Conservation (phyloP, 1,284 basidiomycete genomes). For the Apiotrichum porosum region DNA sequence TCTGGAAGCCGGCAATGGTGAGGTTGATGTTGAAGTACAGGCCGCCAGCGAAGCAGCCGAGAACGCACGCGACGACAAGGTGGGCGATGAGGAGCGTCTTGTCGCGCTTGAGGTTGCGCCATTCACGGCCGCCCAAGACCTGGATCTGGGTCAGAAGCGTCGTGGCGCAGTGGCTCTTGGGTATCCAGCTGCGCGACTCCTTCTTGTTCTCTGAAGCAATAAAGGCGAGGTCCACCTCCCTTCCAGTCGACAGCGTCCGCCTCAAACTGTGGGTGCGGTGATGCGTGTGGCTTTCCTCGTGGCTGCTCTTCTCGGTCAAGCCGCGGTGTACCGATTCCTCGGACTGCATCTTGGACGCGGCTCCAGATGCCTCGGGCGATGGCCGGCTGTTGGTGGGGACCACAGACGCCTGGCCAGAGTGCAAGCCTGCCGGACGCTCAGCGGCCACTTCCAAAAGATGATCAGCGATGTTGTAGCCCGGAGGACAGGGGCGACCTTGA, state of each 20-base stretch:
- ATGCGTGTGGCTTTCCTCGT: too few species aligned
- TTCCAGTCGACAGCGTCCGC: neutral
- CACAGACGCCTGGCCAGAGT: conserved; percentile 14
- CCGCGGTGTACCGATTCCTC: too few species aligned
- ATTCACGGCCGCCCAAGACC: conserved; percentile 70
- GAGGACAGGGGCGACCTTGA: conserved; percentile 53
- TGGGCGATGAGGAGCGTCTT: conserved; percentile 76
- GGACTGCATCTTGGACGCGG: too few species aligned
- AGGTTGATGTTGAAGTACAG: conserved; percentile 75
- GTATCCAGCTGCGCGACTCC: conserved; percentile 5
- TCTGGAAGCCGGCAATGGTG: conserved; percentile 86
- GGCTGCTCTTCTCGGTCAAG: too few species aligned
- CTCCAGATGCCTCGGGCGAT: neutral
- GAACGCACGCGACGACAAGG: conserved; percentile 59
- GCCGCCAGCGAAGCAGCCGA: conserved; percentile 76
- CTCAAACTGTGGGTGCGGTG: neutral
- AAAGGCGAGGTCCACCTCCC: conserved; percentile 17
- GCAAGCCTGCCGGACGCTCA: conserved; percentile 52
- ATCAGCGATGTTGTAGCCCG: conserved; percentile 84
- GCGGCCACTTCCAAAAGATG: conserved; percentile 79
- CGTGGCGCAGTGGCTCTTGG: conserved; percentile 40
- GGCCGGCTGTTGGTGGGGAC: neutral
- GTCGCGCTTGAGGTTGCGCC: conserved; percentile 73
- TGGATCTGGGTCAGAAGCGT: conserved; percentile 83
- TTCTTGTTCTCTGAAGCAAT: neutral